These are phyloP conservation scores for Trifolium repens DNA, from an alignment of 306 rosid species.

Conservation along the genomic window DNA sequence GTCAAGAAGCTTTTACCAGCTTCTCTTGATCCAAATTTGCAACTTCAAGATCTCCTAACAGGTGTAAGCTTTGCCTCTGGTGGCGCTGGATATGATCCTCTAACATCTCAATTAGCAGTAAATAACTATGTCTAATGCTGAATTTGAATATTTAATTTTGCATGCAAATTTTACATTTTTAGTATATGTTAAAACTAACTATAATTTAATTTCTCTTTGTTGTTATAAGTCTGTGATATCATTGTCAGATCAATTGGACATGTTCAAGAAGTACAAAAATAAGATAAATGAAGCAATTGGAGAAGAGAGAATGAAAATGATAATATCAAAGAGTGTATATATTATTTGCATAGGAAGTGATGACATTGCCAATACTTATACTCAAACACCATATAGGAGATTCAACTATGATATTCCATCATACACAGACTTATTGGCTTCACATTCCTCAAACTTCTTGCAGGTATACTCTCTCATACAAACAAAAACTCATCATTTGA, in stretches of 20 bases:
- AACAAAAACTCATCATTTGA: neutral
- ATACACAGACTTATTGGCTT: conserved; percentile 64
- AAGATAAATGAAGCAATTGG: conserved; percentile 58
- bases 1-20: conserved; percentile 67
- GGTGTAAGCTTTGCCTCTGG: conserved; percentile 84
- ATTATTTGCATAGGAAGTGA: conserved; percentile 59
- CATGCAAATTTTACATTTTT: too few species aligned
- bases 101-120: conserved; percentile 62
- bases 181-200: conserved; percentile 10
- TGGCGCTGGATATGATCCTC: conserved; percentile 77
- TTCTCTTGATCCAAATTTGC: conserved; percentile 63
- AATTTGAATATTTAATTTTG: too few species aligned
- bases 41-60: conserved; percentile 64
- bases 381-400: conserved; percentile 47
- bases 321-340: conserved; percentile 62
- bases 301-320: conserved; percentile 39
- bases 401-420: conserved; percentile 50
- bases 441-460: conserved; percentile 56
- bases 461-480: conserved; percentile 43
- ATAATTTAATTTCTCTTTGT: neutral
- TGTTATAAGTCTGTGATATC: conserved; percentile 56
- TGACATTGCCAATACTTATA: conserved; percentile 71
- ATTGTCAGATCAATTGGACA: conserved; percentile 55
- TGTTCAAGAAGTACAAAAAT: conserved; percentile 58
- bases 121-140: neutral